These are phyloP conservation scores for Senna tora DNA, from an alignment of 306 rosid species.

Conservation along the genomic window DNA sequence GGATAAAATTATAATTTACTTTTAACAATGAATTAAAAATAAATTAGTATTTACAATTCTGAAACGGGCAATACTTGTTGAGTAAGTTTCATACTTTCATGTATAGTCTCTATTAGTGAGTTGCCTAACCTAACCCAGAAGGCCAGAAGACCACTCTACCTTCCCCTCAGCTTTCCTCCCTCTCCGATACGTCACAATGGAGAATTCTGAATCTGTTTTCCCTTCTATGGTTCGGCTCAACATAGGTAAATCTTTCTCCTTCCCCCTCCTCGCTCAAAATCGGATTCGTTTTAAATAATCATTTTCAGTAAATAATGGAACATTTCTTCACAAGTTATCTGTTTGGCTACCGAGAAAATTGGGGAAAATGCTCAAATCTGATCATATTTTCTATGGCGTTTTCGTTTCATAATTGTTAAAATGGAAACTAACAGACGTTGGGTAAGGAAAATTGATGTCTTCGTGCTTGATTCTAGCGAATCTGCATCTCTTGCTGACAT, in stretches of 20 bases:
- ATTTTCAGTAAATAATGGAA: background rate
- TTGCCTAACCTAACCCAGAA: no score
- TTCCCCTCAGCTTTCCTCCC: background rate
- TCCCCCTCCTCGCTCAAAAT: background rate
- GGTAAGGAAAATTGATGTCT: background rate
- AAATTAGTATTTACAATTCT: no score
- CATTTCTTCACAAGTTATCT: background rate
- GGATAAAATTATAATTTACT: no score
- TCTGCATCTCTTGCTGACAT: slow-evolving; percentile 2
- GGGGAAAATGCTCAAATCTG: background rate
- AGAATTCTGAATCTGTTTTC: slow-evolving; percentile 39
- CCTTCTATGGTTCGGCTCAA: slow-evolving; percentile 72
- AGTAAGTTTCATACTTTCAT: no score
- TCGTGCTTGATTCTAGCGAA: background rate
- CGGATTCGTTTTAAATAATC: background rate
- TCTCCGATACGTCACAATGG: slow-evolving; percentile 30
- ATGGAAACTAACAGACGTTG: background rate
- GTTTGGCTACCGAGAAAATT: slow-evolving; percentile 30
- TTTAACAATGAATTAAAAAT: no score
- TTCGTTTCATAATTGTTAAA: background rate
- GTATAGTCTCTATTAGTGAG: no score
- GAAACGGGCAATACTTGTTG: no score
- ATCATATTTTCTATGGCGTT: background rate
- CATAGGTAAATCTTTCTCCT: slow-evolving; percentile 53
- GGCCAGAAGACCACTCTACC: no score